A percentile compares a stretch with the other conserved stretches of the same genome.
phyloP scores from a whole-genome alignment of 2,329 filamentous ascomycete genomes.

The Colletotrichum caudatum region DNA sequence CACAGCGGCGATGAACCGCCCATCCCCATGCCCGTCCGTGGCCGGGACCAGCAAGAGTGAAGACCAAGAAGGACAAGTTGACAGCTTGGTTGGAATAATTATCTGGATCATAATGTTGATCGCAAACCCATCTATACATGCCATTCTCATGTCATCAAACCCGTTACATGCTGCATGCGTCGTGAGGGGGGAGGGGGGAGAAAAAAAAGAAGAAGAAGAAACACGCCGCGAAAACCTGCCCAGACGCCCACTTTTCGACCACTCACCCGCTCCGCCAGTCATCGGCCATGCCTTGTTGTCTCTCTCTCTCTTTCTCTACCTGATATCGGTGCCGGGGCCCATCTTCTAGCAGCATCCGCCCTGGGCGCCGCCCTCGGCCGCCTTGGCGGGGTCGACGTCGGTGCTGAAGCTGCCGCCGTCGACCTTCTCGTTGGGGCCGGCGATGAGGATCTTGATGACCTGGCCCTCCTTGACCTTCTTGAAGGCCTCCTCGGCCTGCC shows the following conservation, averaged over 20 bases:
- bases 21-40: neutral
- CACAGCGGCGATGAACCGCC: neutral
- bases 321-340: neutral
- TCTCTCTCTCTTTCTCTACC: neutral
- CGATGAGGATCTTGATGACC: conserved; percentile 77
- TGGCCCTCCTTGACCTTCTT: conserved; percentile 87
- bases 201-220: neutral
- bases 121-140: conserved; percentile 23
- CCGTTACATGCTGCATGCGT: conserved; percentile 32
- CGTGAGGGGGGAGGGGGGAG: neutral
- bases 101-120: conserved; percentile 15
- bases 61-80: neutral
- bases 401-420: conserved; percentile 41
- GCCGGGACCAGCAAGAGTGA: neutral
- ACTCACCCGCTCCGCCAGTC: conserved; percentile 22
- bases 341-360: conserved; percentile 38
- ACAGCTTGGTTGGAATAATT: neutral
- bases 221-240: conserved; percentile 30
- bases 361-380: conserved; percentile 33
- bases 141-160: conserved; percentile 6
- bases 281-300: neutral
- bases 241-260: conserved; percentile 31
- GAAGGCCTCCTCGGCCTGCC: conserved; percentile 87
- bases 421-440: conserved; percentile 72
- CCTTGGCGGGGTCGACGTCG: conserved; percentile 36